Conservation (phyloP, 1,284 basidiomycete genomes). For the Malassezia restricta region DNA sequence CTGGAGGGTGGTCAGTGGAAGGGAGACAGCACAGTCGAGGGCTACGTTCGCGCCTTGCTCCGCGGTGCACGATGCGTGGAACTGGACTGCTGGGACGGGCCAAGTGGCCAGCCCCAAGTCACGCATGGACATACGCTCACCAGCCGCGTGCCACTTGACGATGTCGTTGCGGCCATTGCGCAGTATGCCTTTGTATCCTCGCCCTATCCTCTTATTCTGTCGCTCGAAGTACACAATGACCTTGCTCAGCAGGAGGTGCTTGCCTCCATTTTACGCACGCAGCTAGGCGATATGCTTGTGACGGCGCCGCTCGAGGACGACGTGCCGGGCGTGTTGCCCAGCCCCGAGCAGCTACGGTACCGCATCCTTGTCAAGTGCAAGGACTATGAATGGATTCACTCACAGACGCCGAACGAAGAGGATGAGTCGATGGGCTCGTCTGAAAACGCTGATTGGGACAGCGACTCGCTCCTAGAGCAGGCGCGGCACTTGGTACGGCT, state of each 20-base stretch:
- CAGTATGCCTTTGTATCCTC: conserved; percentile 89
- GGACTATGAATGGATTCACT: conserved; percentile 13
- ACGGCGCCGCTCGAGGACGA: conserved; percentile 31
- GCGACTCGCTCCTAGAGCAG: conserved; percentile 19
- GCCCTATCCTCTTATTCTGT: conserved; percentile 87
- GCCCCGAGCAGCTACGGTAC: conserved; percentile 70
- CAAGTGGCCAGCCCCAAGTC: conserved; percentile 50
- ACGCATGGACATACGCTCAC: conserved; percentile 89
- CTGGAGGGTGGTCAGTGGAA: conserved; percentile 86
- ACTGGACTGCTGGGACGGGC: conserved; percentile 83
- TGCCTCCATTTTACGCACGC: conserved; percentile 63
- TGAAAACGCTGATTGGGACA: conserved; percentile 16
- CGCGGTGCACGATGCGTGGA: conserved; percentile 76
- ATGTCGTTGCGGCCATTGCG: conserved; percentile 72
- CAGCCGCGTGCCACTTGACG: conserved; percentile 67
- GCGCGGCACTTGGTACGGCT: conserved; percentile 23
- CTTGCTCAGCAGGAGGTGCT: conserved; percentile 71
- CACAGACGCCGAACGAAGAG: not conserved
- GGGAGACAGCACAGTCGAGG: conserved; percentile 84
- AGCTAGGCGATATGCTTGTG: conserved; percentile 62
- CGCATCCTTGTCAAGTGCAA: conserved; percentile 66
- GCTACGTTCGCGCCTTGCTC: conserved; percentile 82
- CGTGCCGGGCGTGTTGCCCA: conserved; percentile 54
- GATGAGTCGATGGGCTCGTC: conserved; percentile 1
- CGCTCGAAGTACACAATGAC: conserved; percentile 81